Evolutionary conservation across 768 basidiomycete species (phyloP).

Genomic region (Agaricus subrufescens): DNA sequence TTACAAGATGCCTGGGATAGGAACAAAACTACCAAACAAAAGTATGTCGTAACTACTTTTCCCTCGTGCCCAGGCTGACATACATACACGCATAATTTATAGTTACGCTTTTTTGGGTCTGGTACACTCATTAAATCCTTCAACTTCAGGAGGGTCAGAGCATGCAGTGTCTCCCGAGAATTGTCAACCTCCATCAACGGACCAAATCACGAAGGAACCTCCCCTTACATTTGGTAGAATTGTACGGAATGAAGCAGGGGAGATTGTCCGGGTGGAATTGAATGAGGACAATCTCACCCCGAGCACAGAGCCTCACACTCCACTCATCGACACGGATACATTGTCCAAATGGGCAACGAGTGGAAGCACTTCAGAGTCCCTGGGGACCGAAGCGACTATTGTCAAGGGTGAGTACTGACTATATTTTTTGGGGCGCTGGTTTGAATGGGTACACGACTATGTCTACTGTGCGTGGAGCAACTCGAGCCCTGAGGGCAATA

Average conservation of each 20-base stretch:
- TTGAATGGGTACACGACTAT: neutral
- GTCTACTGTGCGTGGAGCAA: no score
- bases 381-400: slow-evolving; percentile 11
- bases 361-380: slow-evolving; percentile 22
- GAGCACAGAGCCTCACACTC: slow-evolving; percentile 39
- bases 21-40: slow-evolving; percentile 84
- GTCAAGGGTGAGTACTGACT: slow-evolving; percentile 22
- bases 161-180: slow-evolving; percentile 12
- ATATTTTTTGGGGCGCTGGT: neutral
- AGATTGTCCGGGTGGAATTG: slow-evolving; percentile 67
- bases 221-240: slow-evolving; percentile 65
- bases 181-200: neutral
- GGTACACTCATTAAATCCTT: slow-evolving; percentile 61
- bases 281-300: slow-evolving; percentile 31
- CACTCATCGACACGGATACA: slow-evolving; percentile 26
- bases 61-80: neutral
- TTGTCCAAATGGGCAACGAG: slow-evolving; percentile 36
- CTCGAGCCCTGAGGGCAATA: no score
- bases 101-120: slow-evolving; percentile 83
- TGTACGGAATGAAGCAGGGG: slow-evolving; percentile 73
- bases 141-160: slow-evolving; percentile 66
- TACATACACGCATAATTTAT: neutral
- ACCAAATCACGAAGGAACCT: slow-evolving; percentile 2
- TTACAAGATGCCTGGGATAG: slow-evolving; percentile 88
- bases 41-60: slow-evolving; percentile 38